phyloP scores from a whole-genome alignment of 768 basidiomycete genomes.

The Lepiota venenata region DNA sequence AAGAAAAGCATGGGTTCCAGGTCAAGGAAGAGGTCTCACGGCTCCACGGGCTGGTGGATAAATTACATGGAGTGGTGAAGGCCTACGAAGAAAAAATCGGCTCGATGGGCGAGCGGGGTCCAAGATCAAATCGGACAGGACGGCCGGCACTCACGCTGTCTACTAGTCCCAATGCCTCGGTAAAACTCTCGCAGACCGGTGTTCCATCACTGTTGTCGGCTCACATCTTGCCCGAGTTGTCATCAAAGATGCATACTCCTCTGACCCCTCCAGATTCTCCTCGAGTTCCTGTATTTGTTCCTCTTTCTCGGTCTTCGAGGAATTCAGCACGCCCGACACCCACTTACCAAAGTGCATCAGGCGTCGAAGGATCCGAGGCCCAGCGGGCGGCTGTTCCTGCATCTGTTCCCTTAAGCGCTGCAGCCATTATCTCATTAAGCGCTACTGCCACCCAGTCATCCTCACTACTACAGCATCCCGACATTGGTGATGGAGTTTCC shows the following conservation, averaged over 20 bases:
- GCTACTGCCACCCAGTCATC: slow-evolving; percentile 7
- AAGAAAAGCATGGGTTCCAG: slow-evolving; percentile 34
- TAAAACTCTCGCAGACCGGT: background rate
- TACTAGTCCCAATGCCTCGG: slow-evolving; percentile 3
- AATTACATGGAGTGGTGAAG: slow-evolving; percentile 31
- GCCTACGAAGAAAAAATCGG: slow-evolving; percentile 5
- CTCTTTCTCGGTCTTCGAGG: background rate
- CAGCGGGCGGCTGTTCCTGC: background rate
- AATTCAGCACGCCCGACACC: background rate
- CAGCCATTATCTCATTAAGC: background rate
- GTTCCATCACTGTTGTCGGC: background rate
- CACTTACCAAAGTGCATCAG: background rate
- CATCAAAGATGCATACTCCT: slow-evolving; percentile 25
- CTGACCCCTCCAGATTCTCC: slow-evolving; percentile 34
- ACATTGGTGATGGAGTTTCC: background rate
- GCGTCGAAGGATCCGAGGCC: background rate
- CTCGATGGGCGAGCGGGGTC: slow-evolving; percentile 1
- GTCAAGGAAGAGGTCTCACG: slow-evolving; percentile 40
- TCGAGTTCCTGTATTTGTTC: slow-evolving; percentile 12
- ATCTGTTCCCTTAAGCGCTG: slow-evolving; percentile 3
- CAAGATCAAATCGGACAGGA: background rate
- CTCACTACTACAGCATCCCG: background rate
- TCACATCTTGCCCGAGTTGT: background rate
- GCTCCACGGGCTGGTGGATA: slow-evolving; percentile 47
- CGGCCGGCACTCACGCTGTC: background rate